Evolutionary conservation across 768 basidiomycete genomes (phyloP).

Genomic region (Lactarius tabidus): DNA sequence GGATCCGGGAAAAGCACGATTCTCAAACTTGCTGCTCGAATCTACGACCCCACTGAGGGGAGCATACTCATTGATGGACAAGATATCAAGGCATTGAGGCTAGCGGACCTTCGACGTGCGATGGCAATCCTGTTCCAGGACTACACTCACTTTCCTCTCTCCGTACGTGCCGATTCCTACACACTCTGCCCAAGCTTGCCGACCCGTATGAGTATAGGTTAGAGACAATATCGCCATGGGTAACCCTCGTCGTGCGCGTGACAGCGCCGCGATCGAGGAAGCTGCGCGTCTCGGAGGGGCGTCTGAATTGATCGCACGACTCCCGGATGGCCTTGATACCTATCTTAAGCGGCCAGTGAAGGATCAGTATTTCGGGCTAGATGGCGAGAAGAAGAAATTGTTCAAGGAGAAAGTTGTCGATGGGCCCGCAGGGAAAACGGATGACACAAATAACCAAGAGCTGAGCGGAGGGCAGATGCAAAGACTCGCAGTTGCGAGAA

Average conservation of each 20-base stretch:
- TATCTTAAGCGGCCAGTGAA: slow-evolving; percentile 65
- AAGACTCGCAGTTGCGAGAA: slow-evolving; percentile 66
- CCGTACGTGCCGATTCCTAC: slow-evolving; percentile 40
- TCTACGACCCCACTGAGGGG: slow-evolving; percentile 69
- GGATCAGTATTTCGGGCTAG: slow-evolving; percentile 61
- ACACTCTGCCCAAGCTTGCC: not conserved
- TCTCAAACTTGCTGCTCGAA: slow-evolving; percentile 63
- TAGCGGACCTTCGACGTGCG: slow-evolving; percentile 60
- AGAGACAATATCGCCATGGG: slow-evolving; percentile 76
- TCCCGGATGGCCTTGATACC: slow-evolving; percentile 66
- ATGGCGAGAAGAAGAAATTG: slow-evolving; percentile 57
- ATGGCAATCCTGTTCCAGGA: slow-evolving; percentile 77
- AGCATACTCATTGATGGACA: slow-evolving; percentile 61
- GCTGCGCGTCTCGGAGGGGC: slow-evolving; percentile 73
- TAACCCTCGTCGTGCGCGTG: slow-evolving; percentile 49
- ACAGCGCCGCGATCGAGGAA: slow-evolving; percentile 54
- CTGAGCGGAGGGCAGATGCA: slow-evolving; percentile 77
- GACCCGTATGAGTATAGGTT: slow-evolving; percentile 42
- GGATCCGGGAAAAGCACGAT: slow-evolving; percentile 80
- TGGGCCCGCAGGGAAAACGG: not conserved
- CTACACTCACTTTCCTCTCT: slow-evolving; percentile 74
- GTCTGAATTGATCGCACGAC: slow-evolving; percentile 53
- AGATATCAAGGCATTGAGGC: slow-evolving; percentile 56
- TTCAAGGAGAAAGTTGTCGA: slow-evolving; percentile 53
- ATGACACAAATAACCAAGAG: not conserved